phyloP scores from a whole-genome alignment of 2,329 filamentous ascomycete genomes.

The Trichoderma gracile region DNA sequence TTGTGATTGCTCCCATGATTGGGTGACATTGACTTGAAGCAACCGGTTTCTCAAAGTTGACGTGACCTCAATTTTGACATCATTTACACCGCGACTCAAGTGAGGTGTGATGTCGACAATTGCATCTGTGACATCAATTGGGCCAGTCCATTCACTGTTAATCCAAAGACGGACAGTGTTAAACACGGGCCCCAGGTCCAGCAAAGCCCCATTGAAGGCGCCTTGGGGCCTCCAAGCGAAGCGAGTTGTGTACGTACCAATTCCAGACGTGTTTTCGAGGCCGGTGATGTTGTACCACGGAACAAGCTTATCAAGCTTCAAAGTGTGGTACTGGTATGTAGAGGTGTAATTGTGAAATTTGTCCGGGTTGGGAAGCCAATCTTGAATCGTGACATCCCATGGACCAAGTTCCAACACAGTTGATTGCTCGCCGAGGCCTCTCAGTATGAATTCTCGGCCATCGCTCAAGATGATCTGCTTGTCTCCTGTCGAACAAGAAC shows the following conservation, averaged over 20 bases:
- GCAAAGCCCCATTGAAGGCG: not conserved
- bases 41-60: not conserved
- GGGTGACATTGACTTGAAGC: conserved; percentile 14
- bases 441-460: not conserved
- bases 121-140: conserved; percentile 15
- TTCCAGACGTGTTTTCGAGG: not conserved
- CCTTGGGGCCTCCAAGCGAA: not conserved
- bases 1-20: conserved; percentile 13
- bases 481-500: not conserved
- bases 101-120: conserved; percentile 8
- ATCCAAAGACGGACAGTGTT: conserved; percentile 14
- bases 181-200: conserved; percentile 8
- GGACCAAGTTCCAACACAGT: not conserved
- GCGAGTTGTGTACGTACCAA: not conserved
- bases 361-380: conserved; percentile 14
- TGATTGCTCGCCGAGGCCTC: not conserved
- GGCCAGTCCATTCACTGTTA: conserved; percentile 2
- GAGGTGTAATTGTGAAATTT: conserved; percentile 13
- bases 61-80: conserved; percentile 12
- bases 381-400: conserved; percentile 8
- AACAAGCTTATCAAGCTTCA: not conserved
- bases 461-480: not conserved
- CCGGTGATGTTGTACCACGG: conserved; percentile 15
- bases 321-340: not conserved
- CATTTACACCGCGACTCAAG: not conserved